phyloP scores from a whole-genome alignment of 2,329 filamentous ascomycete species.

The Penicillium sp. region DNA sequence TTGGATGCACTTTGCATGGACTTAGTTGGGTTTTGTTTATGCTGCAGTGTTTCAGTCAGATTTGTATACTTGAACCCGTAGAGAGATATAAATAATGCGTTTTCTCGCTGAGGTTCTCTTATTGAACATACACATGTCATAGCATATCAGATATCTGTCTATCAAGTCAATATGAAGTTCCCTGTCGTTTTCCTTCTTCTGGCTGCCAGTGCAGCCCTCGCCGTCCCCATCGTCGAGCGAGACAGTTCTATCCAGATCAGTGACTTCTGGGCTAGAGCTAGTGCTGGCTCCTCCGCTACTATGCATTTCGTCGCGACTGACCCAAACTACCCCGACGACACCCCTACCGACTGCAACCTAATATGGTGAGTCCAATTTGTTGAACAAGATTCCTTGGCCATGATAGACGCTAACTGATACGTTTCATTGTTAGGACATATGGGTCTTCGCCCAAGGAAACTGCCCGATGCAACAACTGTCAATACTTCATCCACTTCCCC shows the following conservation, averaged over 20 bases:
- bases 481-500: slow-evolving; percentile 28
- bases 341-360: slow-evolving; percentile 25
- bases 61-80: not conserved
- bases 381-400: not conserved
- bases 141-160: not conserved
- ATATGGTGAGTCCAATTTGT: slow-evolving; percentile 17
- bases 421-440: slow-evolving; percentile 11
- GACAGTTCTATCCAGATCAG: slow-evolving; percentile 13
- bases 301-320: slow-evolving; percentile 26
- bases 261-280: slow-evolving; percentile 13
- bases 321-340: slow-evolving; percentile 24
- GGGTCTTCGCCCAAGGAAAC: slow-evolving; percentile 10
- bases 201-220: slow-evolving; percentile 15
- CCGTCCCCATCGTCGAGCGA: slow-evolving; percentile 10
- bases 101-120: not conserved
- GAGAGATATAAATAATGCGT: not conserved
- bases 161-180: slow-evolving; percentile 18
- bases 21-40: not conserved
- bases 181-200: slow-evolving; percentile 14
- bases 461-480: slow-evolving; percentile 24
- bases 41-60: not conserved
- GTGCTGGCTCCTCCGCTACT: not conserved
- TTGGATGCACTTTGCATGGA: not conserved
- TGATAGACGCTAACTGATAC: not conserved
- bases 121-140: not conserved